These are phyloP conservation scores for Wickerhamomyces mucosus DNA, from an alignment of 805 yeast genomes.

Conservation along the genomic window DNA sequence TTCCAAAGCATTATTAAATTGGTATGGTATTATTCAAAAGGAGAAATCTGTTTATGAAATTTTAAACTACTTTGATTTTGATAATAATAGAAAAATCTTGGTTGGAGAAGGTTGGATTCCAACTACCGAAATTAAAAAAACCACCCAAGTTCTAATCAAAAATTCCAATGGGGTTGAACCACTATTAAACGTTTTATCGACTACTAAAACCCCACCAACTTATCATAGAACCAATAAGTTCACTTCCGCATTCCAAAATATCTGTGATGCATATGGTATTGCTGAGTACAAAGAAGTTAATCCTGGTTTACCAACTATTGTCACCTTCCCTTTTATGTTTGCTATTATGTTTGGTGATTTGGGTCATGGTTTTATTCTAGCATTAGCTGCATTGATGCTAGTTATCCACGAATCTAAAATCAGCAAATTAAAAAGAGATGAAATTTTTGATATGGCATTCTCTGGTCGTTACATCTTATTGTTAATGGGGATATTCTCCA, in stretches of 20 bases:
- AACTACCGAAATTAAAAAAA: slow-evolving; percentile 51
- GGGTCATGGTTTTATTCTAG: slow-evolving; percentile 87
- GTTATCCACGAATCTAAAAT: slow-evolving; percentile 69
- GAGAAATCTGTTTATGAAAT: slow-evolving; percentile 82
- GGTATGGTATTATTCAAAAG: slow-evolving; percentile 60
- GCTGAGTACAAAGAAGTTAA: slow-evolving; percentile 91
- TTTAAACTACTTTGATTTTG: slow-evolving; percentile 73
- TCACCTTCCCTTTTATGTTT: slow-evolving; percentile 97
- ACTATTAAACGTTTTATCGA: slow-evolving; percentile 49
- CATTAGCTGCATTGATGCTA: slow-evolving; percentile 60
- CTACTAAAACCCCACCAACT: slow-evolving; percentile 85
- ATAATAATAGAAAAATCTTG: slow-evolving; percentile 64
- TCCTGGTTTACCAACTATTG: slow-evolving; percentile 89
- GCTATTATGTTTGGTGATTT: slow-evolving; percentile 99
- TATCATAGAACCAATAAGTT: slow-evolving; percentile 88
- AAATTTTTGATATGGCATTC: slow-evolving; percentile 94
- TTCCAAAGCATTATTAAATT: slow-evolving; percentile 61
- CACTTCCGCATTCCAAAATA: slow-evolving; percentile 85
- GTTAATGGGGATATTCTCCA: slow-evolving; percentile 90
- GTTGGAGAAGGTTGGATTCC: slow-evolving; percentile 99
- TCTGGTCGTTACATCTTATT: slow-evolving; percentile 84
- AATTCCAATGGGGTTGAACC: slow-evolving; percentile 51
- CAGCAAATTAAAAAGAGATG: slow-evolving; percentile 69
- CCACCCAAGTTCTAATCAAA: slow-evolving; percentile 58
- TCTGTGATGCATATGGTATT: slow-evolving; percentile 92